Evolutionary conservation across 441 rosid species (phyloP).

Genomic region (Mallotus repandus): DNA sequence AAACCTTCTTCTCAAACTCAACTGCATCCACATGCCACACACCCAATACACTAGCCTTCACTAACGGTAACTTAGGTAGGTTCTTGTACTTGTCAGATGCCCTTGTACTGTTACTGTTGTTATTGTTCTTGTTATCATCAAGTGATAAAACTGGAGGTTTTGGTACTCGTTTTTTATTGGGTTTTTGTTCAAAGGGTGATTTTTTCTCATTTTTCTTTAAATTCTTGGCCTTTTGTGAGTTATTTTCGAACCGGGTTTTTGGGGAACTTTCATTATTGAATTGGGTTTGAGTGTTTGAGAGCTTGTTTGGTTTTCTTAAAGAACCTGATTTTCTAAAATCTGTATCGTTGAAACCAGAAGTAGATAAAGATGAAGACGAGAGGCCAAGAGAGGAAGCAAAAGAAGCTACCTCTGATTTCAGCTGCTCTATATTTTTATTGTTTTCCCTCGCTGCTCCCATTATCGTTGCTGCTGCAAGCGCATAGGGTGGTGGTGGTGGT

Average conservation of each 20-base stretch:
- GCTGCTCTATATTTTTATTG: constrained; percentile 32
- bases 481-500: too few relatives aligned
- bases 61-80: constrained; percentile 66
- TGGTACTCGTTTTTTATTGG: constrained; percentile 34
- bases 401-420: constrained; percentile 72
- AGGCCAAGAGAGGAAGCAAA: constrained; percentile 79
- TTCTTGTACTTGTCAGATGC: constrained; percentile 48
- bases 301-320: constrained; percentile 26
- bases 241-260: constrained; percentile 4
- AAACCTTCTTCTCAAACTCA: constrained; percentile 69
- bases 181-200: constrained; percentile 16
- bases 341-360: constrained; percentile 67
- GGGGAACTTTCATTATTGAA: not conserved
- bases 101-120: constrained; percentile 18
- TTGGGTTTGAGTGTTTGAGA: constrained; percentile 11
- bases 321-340: constrained; percentile 62
- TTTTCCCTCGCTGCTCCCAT: too few relatives aligned
- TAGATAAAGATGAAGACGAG: constrained; percentile 42
- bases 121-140: constrained; percentile 29
- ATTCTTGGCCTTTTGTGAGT: not conserved
- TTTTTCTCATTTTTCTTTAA: constrained; percentile 8
- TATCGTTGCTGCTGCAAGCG: too few relatives aligned
- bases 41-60: constrained; percentile 60
- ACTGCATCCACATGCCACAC: constrained; percentile 75
- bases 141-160: constrained; percentile 59